Percentiles rank a stretch among this genome's conserved stretches.
Conservation (phyloP, 495 filamentous ascomycete species). For the Neurospora sp. region DNA sequence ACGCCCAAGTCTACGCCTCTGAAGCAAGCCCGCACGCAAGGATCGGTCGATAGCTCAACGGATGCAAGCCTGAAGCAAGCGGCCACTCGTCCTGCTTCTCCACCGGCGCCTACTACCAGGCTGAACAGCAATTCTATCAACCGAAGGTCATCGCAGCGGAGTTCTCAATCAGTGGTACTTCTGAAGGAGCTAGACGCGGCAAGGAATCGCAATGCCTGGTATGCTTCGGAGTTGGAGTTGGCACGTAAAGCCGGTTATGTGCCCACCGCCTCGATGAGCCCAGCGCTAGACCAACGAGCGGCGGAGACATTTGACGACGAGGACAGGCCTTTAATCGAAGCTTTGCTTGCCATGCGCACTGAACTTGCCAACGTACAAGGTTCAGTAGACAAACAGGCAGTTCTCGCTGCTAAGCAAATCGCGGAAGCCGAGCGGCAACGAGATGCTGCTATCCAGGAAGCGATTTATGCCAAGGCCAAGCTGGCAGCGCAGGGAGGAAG, state of each 20-base stretch:
- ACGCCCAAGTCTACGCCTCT: conserved; percentile 20
- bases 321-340: conserved; percentile 85
- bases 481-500: conserved; percentile 73
- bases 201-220: conserved; percentile 89
- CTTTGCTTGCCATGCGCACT: conserved; percentile 77
- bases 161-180: conserved; percentile 51
- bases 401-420: conserved; percentile 75
- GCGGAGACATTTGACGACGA: conserved; percentile 77
- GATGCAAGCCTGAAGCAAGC: conserved; percentile 35
- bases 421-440: conserved; percentile 88
- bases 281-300: conserved; percentile 63
- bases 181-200: conserved; percentile 74
- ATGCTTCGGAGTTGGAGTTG: conserved; percentile 84
- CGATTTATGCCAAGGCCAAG: conserved; percentile 88
- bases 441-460: conserved; percentile 84
- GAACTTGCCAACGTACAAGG: conserved; percentile 78
- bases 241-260: conserved; percentile 82
- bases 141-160: conserved; percentile 39
- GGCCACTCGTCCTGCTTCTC: conserved; percentile 35
- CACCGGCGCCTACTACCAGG: conserved; percentile 36
- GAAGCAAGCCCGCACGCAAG: conserved; percentile 30
- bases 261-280: conserved; percentile 59
- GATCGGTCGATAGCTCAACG: conserved; percentile 41
- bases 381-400: conserved; percentile 76
- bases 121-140: conserved; percentile 41